Evolutionary conservation across 164 flowering plant species (phyloP).

Genomic region (Piper betle): DNA sequence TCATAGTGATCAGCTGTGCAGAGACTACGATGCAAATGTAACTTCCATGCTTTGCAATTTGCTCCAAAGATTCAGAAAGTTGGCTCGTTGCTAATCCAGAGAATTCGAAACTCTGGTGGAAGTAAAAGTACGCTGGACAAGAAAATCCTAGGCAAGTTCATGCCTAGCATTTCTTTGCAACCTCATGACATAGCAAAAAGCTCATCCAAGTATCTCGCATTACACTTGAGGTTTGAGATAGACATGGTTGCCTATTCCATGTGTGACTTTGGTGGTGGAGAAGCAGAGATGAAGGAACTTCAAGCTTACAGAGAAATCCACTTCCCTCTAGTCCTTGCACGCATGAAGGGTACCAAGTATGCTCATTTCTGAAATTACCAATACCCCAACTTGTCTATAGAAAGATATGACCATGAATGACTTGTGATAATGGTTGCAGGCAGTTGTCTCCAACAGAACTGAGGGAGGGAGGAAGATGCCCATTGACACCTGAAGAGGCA

Average conservation of each 20-base stretch:
- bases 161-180: constrained; percentile 17
- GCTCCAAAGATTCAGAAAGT: constrained; percentile 67
- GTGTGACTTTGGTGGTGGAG: constrained; percentile 95
- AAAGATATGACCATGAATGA: no score
- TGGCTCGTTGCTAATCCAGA: constrained; percentile 56
- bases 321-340: constrained; percentile 68
- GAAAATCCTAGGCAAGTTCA: constrained; percentile 63
- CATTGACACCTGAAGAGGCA: constrained; percentile 96
- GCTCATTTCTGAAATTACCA: no score
- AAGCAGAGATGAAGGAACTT: constrained; percentile 62
- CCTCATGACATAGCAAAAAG: constrained; percentile 12
- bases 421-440: constrained; percentile 37
- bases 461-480: constrained; percentile 75
- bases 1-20: constrained; percentile 20
- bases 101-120: constrained; percentile 44
- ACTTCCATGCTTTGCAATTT: constrained; percentile 88
- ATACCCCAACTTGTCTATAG: no score
- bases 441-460: constrained; percentile 42
- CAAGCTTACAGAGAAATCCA: constrained; percentile 71
- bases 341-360: constrained; percentile 53
- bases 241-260: constrained; percentile 96
- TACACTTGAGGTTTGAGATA: constrained; percentile 90
- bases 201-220: constrained; percentile 59
- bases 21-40: constrained; percentile 90
- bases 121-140: constrained; percentile 36